Base-by-base conservation (phyloP, 1,284 basidiomycete genomes). In the Papiliotrema flavescens region DNA sequence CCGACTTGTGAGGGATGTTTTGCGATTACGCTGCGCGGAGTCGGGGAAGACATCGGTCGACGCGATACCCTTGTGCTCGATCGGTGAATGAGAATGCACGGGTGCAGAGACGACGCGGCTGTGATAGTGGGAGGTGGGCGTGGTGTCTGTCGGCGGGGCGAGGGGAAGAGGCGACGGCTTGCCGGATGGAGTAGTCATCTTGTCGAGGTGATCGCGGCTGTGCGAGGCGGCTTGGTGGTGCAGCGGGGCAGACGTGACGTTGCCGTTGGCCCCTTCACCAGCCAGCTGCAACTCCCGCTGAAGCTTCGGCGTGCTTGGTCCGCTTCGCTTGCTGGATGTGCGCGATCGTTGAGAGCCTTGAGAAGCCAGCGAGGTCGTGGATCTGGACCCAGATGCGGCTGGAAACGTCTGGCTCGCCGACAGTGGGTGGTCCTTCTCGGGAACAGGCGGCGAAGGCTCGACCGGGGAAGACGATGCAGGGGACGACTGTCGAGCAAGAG, bases 91-190 rank as follows among this genome's bases (percentile, higher is more conserved):
- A 17, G 43, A 28, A 28, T 45, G 43, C 23, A 51, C 34, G 17
- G 48, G 48, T 17, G 36, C 48, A 20, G 48, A 49, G 40, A 51
- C 49, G 41, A 45, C 23, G 11, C 41, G 36, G 20, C 19, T 35
- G 11, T 26, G 22, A 34, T 23, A 41, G 20, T 40, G 40, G 24
- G 26, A 36, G 2, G 22, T n/a, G 7, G 41, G 24, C n/a, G 11
- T 11, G 39, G 24, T 34, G 11, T 51, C 20, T 5, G 43, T 20
- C 5, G 41, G 28, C 11, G 24, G 41, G 5, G 41, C 40, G 15
- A 43, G 49, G 3, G 49, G 26, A 7, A 43, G 39, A 24, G 37
- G 37, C 2, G 49, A 28, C 6, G 49, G 39, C 41, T 50, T 28
- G 28, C 34, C 49, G 13, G 41, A 35, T 5, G 49, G 40, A 44